Base-by-base conservation (phyloP, 2,329 filamentous ascomycete genomes). In the Calycina herbarum region DNA sequence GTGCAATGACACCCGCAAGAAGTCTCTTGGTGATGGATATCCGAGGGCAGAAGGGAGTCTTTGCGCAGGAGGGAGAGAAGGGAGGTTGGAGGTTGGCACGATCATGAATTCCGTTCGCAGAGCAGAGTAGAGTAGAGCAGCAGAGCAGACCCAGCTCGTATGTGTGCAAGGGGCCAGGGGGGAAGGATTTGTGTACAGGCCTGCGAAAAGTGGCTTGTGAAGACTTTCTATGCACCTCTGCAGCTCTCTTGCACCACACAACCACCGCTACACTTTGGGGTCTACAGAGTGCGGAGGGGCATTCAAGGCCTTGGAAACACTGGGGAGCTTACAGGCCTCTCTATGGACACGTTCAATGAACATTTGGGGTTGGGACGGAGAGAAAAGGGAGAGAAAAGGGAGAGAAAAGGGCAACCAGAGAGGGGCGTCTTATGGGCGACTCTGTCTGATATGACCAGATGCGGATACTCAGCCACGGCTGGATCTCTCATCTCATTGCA, bases 391-490 rank as follows among this genome's bases (percentile, higher is more conserved):
- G n/a, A 11, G 20, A 51, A 27, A 51, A 24, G n/a, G 20, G n/a
- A 45, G 35, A 38, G 35, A 38, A 13, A 38, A 33, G 20, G 45
- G 45, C 20, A 5, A 24, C 8, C 35, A 8, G 35, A 38, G 35
- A 38, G 35, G 35, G 35, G 35, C 35, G 13, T 4, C 35, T 38
- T 15, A 13, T 38, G 8, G 8, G 10, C 20, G 6, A 51, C n/a
- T 51, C 45, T 51, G 45, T 51, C 45, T 51, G 45, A 51, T 51
- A 20, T 51, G 45, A 51, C 45, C 45, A 51, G 45, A 51, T 51
- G 45, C 45, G 2, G 42, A 11, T 2, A 51, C 20, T 20, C 42
- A 48, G 42, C 42, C 42, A 48, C n/a, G 42, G 42, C 17, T 48
- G n/a, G n/a, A 20, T n/a, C 7, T 10, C 42, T 20, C 42, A 45